Conservation (phyloP, 129 eudicot genomes). For the Lactuca sativa region DNA sequence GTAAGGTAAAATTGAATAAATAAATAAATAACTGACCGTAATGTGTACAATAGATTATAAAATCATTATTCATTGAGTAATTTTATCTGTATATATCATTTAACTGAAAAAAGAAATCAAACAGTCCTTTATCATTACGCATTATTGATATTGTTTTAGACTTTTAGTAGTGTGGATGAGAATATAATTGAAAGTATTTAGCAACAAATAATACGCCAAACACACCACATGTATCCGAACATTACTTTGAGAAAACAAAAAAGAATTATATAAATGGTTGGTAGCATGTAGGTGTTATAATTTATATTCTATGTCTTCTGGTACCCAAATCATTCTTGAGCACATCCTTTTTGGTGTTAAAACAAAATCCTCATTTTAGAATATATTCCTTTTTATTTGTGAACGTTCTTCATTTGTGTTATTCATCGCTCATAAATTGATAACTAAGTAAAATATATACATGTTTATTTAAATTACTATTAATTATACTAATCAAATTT, state of each 20-base stretch:
- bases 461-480: not conserved
- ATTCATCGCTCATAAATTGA: not conserved
- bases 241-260: constrained; percentile 13
- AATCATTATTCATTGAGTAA: too few relatives aligned
- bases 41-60: too few relatives aligned
- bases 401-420: not conserved
- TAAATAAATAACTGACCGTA: too few relatives aligned
- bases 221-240: constrained; percentile 27
- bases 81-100: too few relatives aligned
- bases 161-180: not conserved
- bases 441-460: not conserved
- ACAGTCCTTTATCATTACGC: not conserved
- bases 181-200: constrained; percentile 7
- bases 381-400: not conserved
- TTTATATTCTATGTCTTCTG: not conserved
- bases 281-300: constrained; percentile 23
- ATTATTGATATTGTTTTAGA: not conserved
- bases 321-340: constrained; percentile 18
- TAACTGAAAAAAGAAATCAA: too few relatives aligned
- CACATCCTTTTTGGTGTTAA: not conserved
- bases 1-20: too few relatives aligned
- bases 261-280: constrained; percentile 16
- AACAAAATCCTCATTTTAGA: constrained; percentile 12
- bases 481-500: not conserved
- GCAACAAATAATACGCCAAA: constrained; percentile 30